A percentile compares a stretch with the other conserved stretches of the same genome.
phyloP scores from a whole-genome alignment of 768 basidiomycete species.

The Kwoniella europaea region DNA sequence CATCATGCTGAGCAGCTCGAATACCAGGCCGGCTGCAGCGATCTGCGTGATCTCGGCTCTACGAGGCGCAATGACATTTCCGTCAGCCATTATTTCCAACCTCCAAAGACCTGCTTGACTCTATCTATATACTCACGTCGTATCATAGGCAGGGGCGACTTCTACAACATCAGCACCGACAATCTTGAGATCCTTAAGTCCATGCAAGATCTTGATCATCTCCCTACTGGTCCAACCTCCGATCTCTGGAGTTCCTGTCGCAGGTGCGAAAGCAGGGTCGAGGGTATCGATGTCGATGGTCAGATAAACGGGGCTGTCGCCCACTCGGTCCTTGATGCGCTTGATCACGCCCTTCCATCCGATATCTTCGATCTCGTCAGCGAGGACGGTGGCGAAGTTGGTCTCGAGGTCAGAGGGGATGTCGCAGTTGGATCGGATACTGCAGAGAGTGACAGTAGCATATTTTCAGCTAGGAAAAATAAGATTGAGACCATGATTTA shows the following conservation, averaged over 20 bases:
- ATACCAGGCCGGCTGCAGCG: constrained; percentile 56
- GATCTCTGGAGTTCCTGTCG: constrained; percentile 30
- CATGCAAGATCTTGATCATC: constrained; percentile 59
- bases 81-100: no score
- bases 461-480: no score
- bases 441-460: background rate
- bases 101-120: no score
- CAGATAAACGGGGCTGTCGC: constrained; percentile 74
- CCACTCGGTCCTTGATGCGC: constrained; percentile 72
- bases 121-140: background rate
- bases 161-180: constrained; percentile 59
- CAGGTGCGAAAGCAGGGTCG: constrained; percentile 37
- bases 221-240: constrained; percentile 55
- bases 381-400: constrained; percentile 19
- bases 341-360: constrained; percentile 72
- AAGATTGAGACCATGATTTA: no score
- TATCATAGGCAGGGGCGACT: constrained; percentile 51
- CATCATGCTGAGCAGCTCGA: constrained; percentile 27
- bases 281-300: constrained; percentile 44
- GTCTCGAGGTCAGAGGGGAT: constrained; percentile 21
- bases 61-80: background rate
- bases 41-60: constrained; percentile 57
- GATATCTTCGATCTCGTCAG: constrained; percentile 80
- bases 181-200: constrained; percentile 58
- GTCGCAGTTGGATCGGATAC: constrained; percentile 21